Evolutionary conservation across 2,329 filamentous ascomycete genomes (phyloP).

Genomic region (Geosmithia flava): DNA sequence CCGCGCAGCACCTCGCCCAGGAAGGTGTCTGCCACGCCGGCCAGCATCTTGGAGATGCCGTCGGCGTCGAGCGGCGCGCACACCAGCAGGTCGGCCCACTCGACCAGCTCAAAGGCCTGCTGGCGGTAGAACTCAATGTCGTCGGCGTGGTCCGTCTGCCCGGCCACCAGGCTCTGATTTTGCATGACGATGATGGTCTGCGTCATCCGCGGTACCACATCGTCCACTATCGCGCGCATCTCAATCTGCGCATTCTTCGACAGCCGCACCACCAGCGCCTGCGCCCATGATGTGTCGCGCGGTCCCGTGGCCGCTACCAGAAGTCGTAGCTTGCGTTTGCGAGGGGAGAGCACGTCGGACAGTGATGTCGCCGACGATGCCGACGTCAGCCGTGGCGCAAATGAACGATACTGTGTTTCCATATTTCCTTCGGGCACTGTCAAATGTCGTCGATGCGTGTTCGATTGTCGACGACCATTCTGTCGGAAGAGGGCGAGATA

Average conservation of each 20-base stretch:
- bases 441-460: background rate
- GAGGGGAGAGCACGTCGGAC: slow-evolving; percentile 17
- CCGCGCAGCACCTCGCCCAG: slow-evolving; percentile 70
- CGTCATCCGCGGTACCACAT: slow-evolving; percentile 48
- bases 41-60: slow-evolving; percentile 76
- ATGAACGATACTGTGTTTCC: background rate
- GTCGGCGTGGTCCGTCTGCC: slow-evolving; percentile 21
- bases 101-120: slow-evolving; percentile 55
- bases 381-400: slow-evolving; percentile 17
- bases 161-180: slow-evolving; percentile 30
- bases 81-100: slow-evolving; percentile 81
- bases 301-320: slow-evolving; percentile 55
- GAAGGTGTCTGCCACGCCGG: slow-evolving; percentile 70
- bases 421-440: background rate
- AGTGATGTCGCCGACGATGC: slow-evolving; percentile 21
- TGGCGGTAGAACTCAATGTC: slow-evolving; percentile 38
- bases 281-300: slow-evolving; percentile 52
- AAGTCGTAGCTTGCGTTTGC: slow-evolving; percentile 40
- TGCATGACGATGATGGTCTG: slow-evolving; percentile 50
- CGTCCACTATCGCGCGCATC: slow-evolving; percentile 50
- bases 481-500: background rate
- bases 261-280: slow-evolving; percentile 52
- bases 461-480: background rate
- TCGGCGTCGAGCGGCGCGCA: slow-evolving; percentile 78
- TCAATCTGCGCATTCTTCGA: slow-evolving; percentile 52